These are phyloP conservation scores for Monosporozyma solicola DNA, from an alignment of 805 yeast genomes.

Conservation along the genomic window DNA sequence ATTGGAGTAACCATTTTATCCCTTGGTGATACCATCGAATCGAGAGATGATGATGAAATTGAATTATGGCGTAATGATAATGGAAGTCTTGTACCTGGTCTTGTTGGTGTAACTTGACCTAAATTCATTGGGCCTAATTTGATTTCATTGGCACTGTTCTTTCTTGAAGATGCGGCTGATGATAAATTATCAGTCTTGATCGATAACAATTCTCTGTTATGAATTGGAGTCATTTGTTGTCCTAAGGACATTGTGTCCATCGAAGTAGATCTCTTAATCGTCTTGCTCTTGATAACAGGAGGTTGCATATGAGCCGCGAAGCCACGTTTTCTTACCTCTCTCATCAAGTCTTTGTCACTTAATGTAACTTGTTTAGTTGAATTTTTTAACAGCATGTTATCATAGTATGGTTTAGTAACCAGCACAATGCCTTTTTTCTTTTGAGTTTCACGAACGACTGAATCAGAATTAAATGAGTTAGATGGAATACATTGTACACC, in stretches of 20 bases:
- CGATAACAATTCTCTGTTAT: not conserved
- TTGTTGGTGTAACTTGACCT: not conserved
- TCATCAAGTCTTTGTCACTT: slow-evolving; percentile 1
- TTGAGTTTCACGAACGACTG: not conserved
- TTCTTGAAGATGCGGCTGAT: not conserved
- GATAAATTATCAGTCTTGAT: not conserved
- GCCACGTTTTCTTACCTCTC: slow-evolving; percentile 2
- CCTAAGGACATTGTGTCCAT: not conserved
- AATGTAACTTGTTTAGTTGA: slow-evolving; percentile 1
- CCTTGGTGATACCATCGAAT: not conserved
- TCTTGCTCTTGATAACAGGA: not conserved
- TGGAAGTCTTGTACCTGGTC: not conserved
- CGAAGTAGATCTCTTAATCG: not conserved
- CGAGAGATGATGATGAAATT: not conserved
- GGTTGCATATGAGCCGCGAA: not conserved
- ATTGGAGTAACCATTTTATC: not conserved
- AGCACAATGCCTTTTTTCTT: not conserved
- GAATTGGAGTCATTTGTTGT: not conserved
- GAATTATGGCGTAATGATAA: not conserved
- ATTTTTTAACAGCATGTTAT: not conserved
- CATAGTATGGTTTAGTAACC: slow-evolving; percentile 1
- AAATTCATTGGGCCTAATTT: not conserved
- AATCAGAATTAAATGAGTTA: not conserved
- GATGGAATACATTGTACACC: slow-evolving; percentile 3
- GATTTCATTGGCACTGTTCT: not conserved